Evolutionary conservation across 2,329 filamentous ascomycete genomes (phyloP), one percentile per base, ranked within the genome.

Genomic region (Colletotrichum cereale): DNA sequence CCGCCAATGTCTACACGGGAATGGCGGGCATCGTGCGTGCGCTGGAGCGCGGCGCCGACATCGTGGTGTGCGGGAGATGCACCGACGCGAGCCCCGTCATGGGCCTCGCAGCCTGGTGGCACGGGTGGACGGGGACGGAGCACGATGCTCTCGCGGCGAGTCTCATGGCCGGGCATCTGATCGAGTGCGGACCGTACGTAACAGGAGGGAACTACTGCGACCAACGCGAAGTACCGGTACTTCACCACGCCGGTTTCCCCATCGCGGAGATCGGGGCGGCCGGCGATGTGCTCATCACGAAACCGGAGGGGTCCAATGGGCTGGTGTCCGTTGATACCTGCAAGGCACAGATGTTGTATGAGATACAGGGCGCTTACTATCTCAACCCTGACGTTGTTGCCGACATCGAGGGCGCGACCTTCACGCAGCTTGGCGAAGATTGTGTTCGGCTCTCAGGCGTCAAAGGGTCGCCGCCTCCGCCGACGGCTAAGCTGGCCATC

Each of bases 161-260:
- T 0, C 75, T 89, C 0, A 76, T 89, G 5, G 86, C 86, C 0
- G 87, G 85, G 1, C 86, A 89, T 76, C 75, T 88, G 7, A 87
- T 88, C 50, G 87, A 89, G 74, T 89, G 87, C 74, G 84, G 82
- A 0, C 81, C 84, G 0, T 90, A 90, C 65, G 86, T 86, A 3
- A 86, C 86, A 0, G 88, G 87, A 0, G 84, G 80, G 0, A 89
- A 90, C 73, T 90, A 88, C 71, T 82, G 86, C 0, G 88, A 86
- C 0, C 88, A 86, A 71, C 67, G 84, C 0, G 81, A 85, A 29
- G 71, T 76, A 60, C 74, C 68, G 66, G 77, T 77, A 16, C 76
- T 80, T 0, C 76, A 81, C 12, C 76, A 80, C n/a, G 73, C 80
- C 12, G 80, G 78, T 0, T 82, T 79, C 40, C 81, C 81, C 0